Conservation (phyloP, 108 stramenopile species). For the Mediolabrus comicus region DNA sequence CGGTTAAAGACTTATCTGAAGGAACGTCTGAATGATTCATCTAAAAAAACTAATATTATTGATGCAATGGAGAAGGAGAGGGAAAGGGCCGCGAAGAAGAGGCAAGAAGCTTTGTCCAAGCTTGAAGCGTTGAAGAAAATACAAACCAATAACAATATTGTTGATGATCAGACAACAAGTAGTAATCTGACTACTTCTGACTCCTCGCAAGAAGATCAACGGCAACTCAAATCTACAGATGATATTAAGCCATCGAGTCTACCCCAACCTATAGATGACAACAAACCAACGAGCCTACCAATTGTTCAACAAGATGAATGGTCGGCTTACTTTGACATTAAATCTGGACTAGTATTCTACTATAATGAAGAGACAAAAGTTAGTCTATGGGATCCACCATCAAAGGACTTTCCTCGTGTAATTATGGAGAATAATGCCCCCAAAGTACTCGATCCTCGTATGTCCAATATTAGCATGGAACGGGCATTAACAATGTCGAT, state of each 20-base stretch:
- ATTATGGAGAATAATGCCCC: constrained; percentile 8
- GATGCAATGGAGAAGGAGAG: neutral
- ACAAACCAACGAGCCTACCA: neutral
- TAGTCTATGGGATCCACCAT: constrained; percentile 41
- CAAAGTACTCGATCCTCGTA: constrained; percentile 6
- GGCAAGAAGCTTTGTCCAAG: neutral
- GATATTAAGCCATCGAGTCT: neutral
- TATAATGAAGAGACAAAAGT: constrained; percentile 20
- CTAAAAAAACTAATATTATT: neutral
- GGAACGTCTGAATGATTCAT: constrained; percentile 5
- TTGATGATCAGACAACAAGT: neutral
- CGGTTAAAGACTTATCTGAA: constrained; percentile 22
- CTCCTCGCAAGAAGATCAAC: neutral
- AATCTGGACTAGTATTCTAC: constrained; percentile 35
- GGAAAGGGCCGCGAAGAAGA: neutral
- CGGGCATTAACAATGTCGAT: constrained; percentile 11
- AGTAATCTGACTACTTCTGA: neutral
- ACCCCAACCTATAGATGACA: neutral
- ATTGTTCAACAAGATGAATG: constrained; percentile 26
- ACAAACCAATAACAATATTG: neutral
- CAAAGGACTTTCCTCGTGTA: constrained; percentile 9
- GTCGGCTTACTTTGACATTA: constrained; percentile 28
- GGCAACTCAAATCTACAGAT: neutral
- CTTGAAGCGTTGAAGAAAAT: neutral
- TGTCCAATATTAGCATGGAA: constrained; percentile 19